Conservation (phyloP, 2,329 filamentous ascomycete genomes). For the Ascochyta rabiei region DNA sequence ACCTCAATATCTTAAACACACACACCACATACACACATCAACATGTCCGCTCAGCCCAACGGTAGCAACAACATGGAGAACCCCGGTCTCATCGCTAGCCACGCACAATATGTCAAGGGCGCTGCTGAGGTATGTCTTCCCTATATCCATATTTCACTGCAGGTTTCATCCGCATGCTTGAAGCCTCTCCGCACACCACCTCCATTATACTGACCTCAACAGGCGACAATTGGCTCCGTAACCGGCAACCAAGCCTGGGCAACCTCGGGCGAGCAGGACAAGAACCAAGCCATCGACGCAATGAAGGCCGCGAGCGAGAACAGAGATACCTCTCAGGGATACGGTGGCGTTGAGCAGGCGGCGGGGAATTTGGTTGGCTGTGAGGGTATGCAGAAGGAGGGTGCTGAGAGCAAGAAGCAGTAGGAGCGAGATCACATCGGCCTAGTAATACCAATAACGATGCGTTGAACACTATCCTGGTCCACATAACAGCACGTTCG, state of each 20-base stretch:
- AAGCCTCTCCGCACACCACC: neutral
- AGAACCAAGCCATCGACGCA: conserved; percentile 64
- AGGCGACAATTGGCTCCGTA: conserved; percentile 66
- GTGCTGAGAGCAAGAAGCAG: conserved; percentile 38
- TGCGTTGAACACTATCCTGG: neutral
- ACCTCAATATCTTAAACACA: neutral
- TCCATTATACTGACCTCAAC: neutral
- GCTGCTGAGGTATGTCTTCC: conserved; percentile 62
- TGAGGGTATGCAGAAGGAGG: conserved; percentile 67
- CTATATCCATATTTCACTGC: neutral
- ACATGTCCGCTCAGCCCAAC: conserved; percentile 29
- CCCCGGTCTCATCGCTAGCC: conserved; percentile 66
- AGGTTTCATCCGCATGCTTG: no score
- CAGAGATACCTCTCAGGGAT: conserved; percentile 62
- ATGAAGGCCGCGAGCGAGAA: conserved; percentile 67
- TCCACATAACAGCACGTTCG: neutral
- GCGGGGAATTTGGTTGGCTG: conserved; percentile 69
- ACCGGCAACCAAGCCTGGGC: conserved; percentile 70
- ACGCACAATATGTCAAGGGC: conserved; percentile 73
- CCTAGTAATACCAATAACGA: neutral
- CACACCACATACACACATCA: neutral
- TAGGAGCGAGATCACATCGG: neutral
- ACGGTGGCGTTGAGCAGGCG: conserved; percentile 68
- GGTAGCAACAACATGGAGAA: conserved; percentile 43
- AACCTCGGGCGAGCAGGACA: conserved; percentile 67